A percentile compares a stretch with the other conserved stretches of the same genome.
Evolutionary conservation across 1,139 yeast species (phyloP).

Genomic region (Taphrina populina): DNA sequence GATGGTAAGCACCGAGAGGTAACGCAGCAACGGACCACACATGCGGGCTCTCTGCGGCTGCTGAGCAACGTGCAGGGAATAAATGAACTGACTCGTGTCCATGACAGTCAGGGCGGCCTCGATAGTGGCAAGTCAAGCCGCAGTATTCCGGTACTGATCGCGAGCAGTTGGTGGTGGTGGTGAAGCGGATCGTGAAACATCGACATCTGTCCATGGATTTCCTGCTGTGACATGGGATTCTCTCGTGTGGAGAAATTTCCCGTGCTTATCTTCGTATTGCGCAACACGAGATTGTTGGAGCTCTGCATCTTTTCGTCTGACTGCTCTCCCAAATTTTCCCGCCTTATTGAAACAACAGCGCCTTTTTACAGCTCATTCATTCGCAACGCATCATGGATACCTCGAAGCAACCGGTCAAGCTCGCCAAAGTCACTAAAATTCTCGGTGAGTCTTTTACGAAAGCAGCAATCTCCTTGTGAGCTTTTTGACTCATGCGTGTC

Average conservation of each 20-base stretch:
- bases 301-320: slow-evolving; percentile 1
- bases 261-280: no score
- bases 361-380: background rate
- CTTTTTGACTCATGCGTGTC: no score
- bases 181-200: no score
- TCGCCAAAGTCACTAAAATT: slow-evolving; percentile 99
- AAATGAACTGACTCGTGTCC: background rate
- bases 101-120: no score
- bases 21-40: slow-evolving; percentile 45
- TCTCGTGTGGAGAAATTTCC: no score
- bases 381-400: slow-evolving; percentile 13
- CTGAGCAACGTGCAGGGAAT: slow-evolving; percentile 46
- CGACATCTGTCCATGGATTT: no score
- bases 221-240: no score
- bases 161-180: no score
- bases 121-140: no score
- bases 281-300: no score
- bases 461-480: no score
- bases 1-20: background rate
- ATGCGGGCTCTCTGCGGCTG: slow-evolving; percentile 52
- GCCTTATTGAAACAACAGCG: background rate
- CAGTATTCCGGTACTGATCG: no score
- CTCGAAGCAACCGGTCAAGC: slow-evolving; percentile 76
- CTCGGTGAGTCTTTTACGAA: slow-evolving; percentile 58
- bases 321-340: slow-evolving; percentile 24